A percentile compares a stretch with the other conserved stretches of the same genome.
Conservation (phyloP, 768 basidiomycete species). For the Amanita subjunquillea region DNA sequence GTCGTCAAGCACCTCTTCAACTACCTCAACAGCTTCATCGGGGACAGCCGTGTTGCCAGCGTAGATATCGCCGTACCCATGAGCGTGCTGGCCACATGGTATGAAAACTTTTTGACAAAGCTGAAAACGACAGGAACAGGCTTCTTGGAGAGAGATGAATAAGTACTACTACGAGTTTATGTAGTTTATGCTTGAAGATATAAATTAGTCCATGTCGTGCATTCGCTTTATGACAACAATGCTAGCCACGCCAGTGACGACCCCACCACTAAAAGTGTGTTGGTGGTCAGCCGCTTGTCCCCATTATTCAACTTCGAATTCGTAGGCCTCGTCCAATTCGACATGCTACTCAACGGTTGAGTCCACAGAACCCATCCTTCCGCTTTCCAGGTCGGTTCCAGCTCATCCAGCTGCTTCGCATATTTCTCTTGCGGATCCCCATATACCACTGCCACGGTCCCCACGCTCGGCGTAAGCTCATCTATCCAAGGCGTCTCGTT, state of each 20-base stretch:
- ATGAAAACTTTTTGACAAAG: constrained; percentile 55
- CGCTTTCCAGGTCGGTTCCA: constrained; percentile 25
- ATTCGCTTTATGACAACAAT: background rate
- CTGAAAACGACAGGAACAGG: constrained; percentile 45
- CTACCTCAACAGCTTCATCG: constrained; percentile 59
- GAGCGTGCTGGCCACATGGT: constrained; percentile 57
- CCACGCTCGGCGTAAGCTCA: constrained; percentile 49
- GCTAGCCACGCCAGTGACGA: no score
- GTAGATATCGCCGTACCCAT: constrained; percentile 49
- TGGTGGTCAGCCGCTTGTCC: background rate
- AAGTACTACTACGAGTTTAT: background rate
- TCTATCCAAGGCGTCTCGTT: constrained; percentile 26
- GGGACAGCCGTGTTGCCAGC: constrained; percentile 24
- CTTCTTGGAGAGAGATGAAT: constrained; percentile 46
- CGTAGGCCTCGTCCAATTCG: no score
- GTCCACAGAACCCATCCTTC: constrained; percentile 45
- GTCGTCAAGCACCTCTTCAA: constrained; percentile 70
- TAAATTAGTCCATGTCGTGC: no score
- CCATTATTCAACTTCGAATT: background rate
- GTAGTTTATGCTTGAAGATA: background rate
- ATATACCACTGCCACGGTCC: constrained; percentile 44
- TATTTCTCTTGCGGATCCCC: constrained; percentile 58
- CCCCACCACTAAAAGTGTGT: background rate
- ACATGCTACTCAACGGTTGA: constrained; percentile 29
- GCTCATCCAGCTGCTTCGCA: constrained; percentile 30